Evolutionary conservation across 345 rosid species (phyloP).

Genomic region (Acer yangbiense): DNA sequence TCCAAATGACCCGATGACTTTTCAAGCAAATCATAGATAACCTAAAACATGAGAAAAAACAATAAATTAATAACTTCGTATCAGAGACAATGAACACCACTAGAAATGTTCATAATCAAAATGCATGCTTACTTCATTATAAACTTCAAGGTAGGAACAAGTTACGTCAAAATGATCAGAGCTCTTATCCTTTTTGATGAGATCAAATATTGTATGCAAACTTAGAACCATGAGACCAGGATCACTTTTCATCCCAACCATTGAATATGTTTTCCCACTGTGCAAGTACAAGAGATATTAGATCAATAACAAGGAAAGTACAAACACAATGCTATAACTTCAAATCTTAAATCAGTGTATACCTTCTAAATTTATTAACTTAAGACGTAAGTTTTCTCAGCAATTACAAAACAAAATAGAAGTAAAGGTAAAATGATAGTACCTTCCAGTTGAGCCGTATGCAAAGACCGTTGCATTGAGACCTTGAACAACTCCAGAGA

Average conservation of each 20-base stretch:
- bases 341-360: neutral
- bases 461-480: slow-evolving; percentile 95
- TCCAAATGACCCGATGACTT: slow-evolving; percentile 91
- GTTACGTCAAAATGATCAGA: slow-evolving; percentile 78
- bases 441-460: slow-evolving; percentile 99
- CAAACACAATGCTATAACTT: neutral
- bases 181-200: slow-evolving; percentile 63
- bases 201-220: slow-evolving; percentile 77
- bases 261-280: slow-evolving; percentile 96
- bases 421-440: slow-evolving; percentile 12
- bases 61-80: slow-evolving; percentile 8
- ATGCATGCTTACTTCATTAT: slow-evolving; percentile 68
- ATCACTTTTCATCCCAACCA: slow-evolving; percentile 86
- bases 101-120: slow-evolving; percentile 12
- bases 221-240: slow-evolving; percentile 99
- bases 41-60: slow-evolving; percentile 46
- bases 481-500: slow-evolving; percentile 89
- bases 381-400: neutral
- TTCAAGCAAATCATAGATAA: slow-evolving; percentile 92
- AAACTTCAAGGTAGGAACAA: slow-evolving; percentile 96
- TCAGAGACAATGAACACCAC: neutral
- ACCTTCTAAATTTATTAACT: neutral
- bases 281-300: slow-evolving; percentile 13
- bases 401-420: neutral
- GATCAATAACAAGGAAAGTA: neutral